Base-by-base conservation (phyloP, 164 flowering plant species). In the Akebia trifoliata region DNA sequence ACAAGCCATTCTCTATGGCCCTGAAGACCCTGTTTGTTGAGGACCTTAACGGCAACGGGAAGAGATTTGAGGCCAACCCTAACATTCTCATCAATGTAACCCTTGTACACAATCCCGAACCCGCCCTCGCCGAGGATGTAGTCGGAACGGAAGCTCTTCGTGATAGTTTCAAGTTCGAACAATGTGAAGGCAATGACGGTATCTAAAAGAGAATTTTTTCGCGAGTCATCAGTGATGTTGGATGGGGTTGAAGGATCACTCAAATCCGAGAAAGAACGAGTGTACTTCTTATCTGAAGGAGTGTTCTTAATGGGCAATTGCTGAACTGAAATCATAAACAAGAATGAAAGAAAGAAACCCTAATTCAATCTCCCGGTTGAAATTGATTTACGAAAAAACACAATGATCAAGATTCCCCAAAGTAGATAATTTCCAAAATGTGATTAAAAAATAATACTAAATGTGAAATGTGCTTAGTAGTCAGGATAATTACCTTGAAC, bases 1-100 rank as follows among this genome's bases (percentile, higher is more conserved):
- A 91, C 97, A 50, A 86, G 96, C 97, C 97, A 94, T 67, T 94
- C 97, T 15, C 97, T 78, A 66, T 93, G 97, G 6, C 99, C 99
- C 66, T 93, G 99, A 66, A 86, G 96, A 14, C 99, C 99, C 59
- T 94, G 97, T 71, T 84, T 94, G 72, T 94, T 90, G 37, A 94
- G 89, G 44, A 94, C 99, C 74, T 94, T 94, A 40, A 94, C 97
- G 46, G 99, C 97, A 37, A 94, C 99, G 5, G 95, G 95, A 6
- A 90, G 82, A 48, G 97, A 86, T 68, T 87, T 90, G 54, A 90
- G 87, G 15, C 99, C 99, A 69, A 86, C 97, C 56, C 97, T 73
- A 8, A 86, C 91, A 77, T 94, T 94, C 79, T 90, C 97, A 44
- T 94, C 99, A 54, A 94, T 88, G 74, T 87, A 90, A 20, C 99